Evolutionary conservation across 345 rosid species (phyloP).

Genomic region (Erodium maritimum): DNA sequence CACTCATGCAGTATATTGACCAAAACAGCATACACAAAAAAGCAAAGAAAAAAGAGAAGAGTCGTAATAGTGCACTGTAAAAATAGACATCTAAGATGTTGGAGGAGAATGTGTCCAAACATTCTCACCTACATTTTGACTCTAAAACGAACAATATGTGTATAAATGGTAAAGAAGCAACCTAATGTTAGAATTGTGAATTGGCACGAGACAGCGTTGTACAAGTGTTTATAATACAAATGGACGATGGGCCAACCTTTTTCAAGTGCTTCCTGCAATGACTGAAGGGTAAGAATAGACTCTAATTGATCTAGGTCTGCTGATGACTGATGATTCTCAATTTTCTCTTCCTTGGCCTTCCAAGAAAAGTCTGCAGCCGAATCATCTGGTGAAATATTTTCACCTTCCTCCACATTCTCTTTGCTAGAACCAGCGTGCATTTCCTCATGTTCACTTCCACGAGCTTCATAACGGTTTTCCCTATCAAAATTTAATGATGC

Average conservation of each 20-base stretch:
- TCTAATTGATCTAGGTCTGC: constrained; percentile 41
- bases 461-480: constrained; percentile 44
- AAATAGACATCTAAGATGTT: no score
- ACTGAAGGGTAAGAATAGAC: constrained; percentile 39
- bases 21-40: no score
- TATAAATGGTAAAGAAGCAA: no score
- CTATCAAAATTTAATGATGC: constrained; percentile 33
- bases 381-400: constrained; percentile 30
- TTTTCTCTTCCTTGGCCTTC: constrained; percentile 30
- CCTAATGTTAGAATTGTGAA: no score
- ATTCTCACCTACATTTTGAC: no score
- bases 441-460: constrained; percentile 28
- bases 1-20: no score
- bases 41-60: no score
- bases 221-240: constrained; percentile 1
- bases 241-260: constrained; percentile 29
- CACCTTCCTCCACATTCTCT: constrained; percentile 28
- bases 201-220: background rate
- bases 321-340: constrained; percentile 24
- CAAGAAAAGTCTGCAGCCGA: constrained; percentile 33
- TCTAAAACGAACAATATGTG: no score
- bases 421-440: constrained; percentile 28
- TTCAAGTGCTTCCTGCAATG: constrained; percentile 54
- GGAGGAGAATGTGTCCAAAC: no score
- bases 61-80: no score